Percentiles rank a stretch among this genome's conserved stretches.
These are phyloP conservation scores for Botrytis medusae DNA, from an alignment of 2,329 filamentous ascomycete genomes.

Conservation along the genomic window DNA sequence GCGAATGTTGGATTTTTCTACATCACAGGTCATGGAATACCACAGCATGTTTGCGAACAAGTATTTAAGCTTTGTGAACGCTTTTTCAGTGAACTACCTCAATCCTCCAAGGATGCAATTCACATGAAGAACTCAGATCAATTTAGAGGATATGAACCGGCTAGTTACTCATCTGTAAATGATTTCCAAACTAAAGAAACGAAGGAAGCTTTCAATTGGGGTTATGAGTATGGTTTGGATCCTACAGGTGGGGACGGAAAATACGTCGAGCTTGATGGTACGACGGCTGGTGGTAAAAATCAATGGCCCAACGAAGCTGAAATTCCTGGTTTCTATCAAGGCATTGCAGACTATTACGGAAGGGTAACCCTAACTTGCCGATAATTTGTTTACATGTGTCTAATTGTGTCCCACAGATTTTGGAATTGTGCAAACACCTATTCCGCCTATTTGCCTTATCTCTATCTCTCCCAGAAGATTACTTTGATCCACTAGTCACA, in stretches of 20 bases:
- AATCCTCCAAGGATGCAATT: slow-evolving; percentile 46
- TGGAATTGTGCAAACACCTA: slow-evolving; percentile 43
- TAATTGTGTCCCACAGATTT: slow-evolving; percentile 26
- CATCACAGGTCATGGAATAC: slow-evolving; percentile 49
- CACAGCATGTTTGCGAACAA: slow-evolving; percentile 43
- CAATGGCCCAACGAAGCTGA: slow-evolving; percentile 36
- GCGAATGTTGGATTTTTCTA: slow-evolving; percentile 39
- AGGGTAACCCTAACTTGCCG: slow-evolving; percentile 24
- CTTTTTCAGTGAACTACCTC: slow-evolving; percentile 50
- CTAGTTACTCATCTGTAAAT: slow-evolving; percentile 49
- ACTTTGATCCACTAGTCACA: slow-evolving; percentile 44
- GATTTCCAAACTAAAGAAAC: slow-evolving; percentile 47
- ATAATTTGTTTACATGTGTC: neutral
- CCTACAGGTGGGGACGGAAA: slow-evolving; percentile 38
- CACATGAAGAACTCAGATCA: slow-evolving; percentile 43
- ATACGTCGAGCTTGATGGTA: slow-evolving; percentile 39
- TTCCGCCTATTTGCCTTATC: slow-evolving; percentile 44
- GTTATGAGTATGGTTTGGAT: slow-evolving; percentile 38
- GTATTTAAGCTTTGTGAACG: slow-evolving; percentile 45
- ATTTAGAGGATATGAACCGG: slow-evolving; percentile 50
- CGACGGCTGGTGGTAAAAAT: slow-evolving; percentile 31
- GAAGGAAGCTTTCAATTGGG: slow-evolving; percentile 45
- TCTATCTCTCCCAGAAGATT: slow-evolving; percentile 44
- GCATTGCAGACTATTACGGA: slow-evolving; percentile 37
- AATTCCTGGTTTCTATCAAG: slow-evolving; percentile 37